These are phyloP conservation scores for Chalaropsis thielavioides DNA, from an alignment of 2,329 filamentous ascomycete genomes.

Conservation along the genomic window DNA sequence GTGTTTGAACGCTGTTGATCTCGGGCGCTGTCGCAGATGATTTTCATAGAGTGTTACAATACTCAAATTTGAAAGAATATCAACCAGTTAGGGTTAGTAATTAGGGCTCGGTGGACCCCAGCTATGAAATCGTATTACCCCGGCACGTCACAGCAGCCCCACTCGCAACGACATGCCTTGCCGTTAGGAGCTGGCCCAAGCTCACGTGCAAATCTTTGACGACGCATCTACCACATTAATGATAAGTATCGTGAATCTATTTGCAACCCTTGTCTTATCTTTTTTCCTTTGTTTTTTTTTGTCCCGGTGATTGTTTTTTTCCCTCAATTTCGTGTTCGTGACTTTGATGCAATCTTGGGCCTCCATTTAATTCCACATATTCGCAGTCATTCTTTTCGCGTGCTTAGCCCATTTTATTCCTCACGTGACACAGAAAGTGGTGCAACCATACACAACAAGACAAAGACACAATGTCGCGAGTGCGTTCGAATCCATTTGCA, in stretches of 20 bases:
- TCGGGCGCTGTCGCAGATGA: not conserved
- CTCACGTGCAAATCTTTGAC: constrained; percentile 3
- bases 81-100: not conserved
- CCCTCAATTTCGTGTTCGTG: not conserved
- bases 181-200: not conserved
- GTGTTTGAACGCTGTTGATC: constrained; percentile 84
- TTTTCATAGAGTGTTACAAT: too few species aligned
- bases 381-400: not conserved
- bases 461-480: not conserved
- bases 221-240: not conserved
- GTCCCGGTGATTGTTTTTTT: not conserved
- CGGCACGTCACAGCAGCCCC: not conserved
- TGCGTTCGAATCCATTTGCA: not conserved
- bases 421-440: not conserved
- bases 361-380: not conserved
- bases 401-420: not conserved
- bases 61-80: not conserved
- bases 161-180: not conserved
- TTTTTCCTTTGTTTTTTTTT: not conserved
- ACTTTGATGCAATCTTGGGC: not conserved
- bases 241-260: not conserved
- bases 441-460: not conserved
- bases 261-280: not conserved
- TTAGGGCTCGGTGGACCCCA: not conserved
- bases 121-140: not conserved